Percentiles rank a stretch among this genome's conserved stretches.
Conservation (phyloP, 2,329 filamentous ascomycete genomes). For the Metarhizium humberi region DNA sequence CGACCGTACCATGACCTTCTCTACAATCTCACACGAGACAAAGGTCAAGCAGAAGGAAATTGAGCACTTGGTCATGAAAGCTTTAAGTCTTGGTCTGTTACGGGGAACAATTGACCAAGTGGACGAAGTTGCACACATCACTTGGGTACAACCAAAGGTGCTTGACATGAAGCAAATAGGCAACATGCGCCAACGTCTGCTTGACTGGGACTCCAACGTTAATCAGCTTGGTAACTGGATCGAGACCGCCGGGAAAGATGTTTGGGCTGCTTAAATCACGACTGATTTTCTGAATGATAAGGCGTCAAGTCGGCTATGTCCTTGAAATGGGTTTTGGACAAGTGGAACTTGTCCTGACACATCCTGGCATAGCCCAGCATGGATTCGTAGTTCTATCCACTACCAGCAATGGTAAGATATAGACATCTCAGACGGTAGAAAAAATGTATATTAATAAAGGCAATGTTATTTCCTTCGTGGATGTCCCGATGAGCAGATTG, state of each 20-base stretch:
- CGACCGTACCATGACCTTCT: constrained; percentile 88
- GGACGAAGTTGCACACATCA: constrained; percentile 85
- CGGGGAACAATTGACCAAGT: constrained; percentile 95
- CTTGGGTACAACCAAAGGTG: constrained; percentile 98
- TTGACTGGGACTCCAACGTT: constrained; percentile 93
- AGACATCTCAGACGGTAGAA: too few species aligned
- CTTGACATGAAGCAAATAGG: constrained; percentile 92
- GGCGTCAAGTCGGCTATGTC: neutral
- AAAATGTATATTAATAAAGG: neutral
- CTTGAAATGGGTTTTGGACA: neutral
- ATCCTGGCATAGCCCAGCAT: neutral
- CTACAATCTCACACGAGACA: constrained; percentile 80
- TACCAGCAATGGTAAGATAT: too few species aligned
- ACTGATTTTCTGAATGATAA: neutral
- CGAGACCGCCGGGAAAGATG: constrained; percentile 84
- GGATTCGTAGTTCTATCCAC: neutral
- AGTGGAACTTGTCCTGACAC: neutral
- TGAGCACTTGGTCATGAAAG: constrained; percentile 98
- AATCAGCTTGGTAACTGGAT: constrained; percentile 97
- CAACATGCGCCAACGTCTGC: constrained; percentile 77
- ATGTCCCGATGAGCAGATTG: neutral
- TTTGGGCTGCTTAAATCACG: constrained; percentile 69
- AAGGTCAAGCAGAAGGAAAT: constrained; percentile 88
- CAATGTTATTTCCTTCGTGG: neutral
- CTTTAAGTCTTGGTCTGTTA: constrained; percentile 83